Evolutionary conservation across 192 early-diverging fungal species (phyloP).

Genomic region (Ambispora gerdemannii): DNA sequence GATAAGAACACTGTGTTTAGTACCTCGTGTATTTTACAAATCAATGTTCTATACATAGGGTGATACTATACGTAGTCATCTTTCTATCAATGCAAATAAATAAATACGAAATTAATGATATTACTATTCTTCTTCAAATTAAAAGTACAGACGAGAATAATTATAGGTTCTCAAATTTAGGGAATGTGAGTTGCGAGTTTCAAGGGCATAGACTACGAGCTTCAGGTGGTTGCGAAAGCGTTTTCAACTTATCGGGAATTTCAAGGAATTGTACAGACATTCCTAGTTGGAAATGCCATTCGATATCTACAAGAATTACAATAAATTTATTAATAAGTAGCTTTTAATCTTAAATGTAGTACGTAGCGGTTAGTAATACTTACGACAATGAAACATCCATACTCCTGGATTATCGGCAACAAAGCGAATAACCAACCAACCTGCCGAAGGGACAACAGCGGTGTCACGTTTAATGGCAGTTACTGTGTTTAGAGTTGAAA

Average conservation of each 20-base stretch:
- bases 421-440: conserved; percentile 20
- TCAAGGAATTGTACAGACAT: conserved; percentile 44
- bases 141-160: no score
- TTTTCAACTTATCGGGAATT: not conserved
- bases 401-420: conserved; percentile 32
- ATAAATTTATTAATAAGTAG: not conserved
- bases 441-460: conserved; percentile 54
- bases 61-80: no score
- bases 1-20: no score
- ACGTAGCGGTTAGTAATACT: conserved; percentile 26
- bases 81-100: no score
- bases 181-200: no score
- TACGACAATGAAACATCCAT: conserved; percentile 34
- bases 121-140: no score
- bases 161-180: no score
- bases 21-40: no score
- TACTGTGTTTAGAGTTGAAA: conserved; percentile 41
- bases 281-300: conserved; percentile 49
- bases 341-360: not conserved
- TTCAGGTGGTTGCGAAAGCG: not conserved
- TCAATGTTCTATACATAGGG: no score
- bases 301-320: not conserved
- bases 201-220: not conserved
- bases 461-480: conserved; percentile 76
- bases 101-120: no score